These are phyloP conservation scores for Syncephalastrum contaminatum DNA, from an alignment of 371 early-diverging fungal species.

Conservation along the genomic window DNA sequence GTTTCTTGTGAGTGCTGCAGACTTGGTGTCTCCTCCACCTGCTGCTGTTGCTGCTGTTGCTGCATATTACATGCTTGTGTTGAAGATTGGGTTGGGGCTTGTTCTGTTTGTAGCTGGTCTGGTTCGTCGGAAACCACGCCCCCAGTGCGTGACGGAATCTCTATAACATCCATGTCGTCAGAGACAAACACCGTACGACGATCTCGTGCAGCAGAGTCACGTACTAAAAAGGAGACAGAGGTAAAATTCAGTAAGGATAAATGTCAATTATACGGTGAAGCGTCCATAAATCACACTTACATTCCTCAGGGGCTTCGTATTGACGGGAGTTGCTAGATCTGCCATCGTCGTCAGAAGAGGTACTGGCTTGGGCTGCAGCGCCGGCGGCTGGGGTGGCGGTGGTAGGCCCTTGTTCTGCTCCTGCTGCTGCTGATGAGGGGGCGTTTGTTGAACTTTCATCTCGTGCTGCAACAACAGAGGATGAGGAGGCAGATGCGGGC, in stretches of 20 bases:
- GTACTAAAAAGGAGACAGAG: slow-evolving; percentile 10
- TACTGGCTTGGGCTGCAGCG: slow-evolving; percentile 2
- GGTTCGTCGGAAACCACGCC: not conserved
- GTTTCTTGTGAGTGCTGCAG: no score
- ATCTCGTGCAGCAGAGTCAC: slow-evolving; percentile 19
- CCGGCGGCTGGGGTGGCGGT: slow-evolving; percentile 5
- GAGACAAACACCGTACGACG: slow-evolving; percentile 22
- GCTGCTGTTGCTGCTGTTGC: not conserved
- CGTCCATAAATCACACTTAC: no score
- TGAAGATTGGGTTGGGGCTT: no score
- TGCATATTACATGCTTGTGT: no score
- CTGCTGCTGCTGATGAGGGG: slow-evolving; percentile 2
- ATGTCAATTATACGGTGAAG: no score
- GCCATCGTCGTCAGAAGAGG: slow-evolving; percentile 3
- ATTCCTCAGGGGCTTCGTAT: no score
- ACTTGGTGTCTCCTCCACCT: no score
- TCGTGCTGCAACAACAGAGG: not conserved
- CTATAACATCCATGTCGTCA: slow-evolving; percentile 10
- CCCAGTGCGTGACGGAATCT: not conserved
- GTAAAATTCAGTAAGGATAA: not conserved
- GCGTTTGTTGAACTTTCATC: not conserved
- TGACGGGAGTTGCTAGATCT: no score
- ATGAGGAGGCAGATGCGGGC: no score
- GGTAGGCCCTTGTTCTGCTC: not conserved
- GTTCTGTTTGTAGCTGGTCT: no score